Percentiles rank a stretch among this genome's conserved stretches.
Evolutionary conservation across 306 rosid species (phyloP).

Genomic region (Erythrophleum fordii): DNA sequence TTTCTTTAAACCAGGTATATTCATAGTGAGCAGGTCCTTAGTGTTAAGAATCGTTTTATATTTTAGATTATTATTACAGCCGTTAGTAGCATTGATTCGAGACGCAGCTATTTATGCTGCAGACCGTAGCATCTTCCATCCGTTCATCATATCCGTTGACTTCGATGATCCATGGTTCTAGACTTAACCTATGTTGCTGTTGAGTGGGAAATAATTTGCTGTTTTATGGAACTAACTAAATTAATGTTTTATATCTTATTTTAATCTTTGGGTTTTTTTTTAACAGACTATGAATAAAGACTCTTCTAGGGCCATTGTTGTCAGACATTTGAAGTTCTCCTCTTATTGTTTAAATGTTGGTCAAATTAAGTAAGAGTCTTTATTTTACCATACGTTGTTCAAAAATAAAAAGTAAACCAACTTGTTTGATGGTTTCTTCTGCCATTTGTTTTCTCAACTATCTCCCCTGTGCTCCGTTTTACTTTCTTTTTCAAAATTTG

Average conservation of each 20-base stretch:
- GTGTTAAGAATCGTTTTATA: background rate
- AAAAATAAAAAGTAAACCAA: background rate
- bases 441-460: background rate
- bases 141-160: background rate
- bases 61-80: background rate
- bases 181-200: background rate
- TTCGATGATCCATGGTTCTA: background rate
- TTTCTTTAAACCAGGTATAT: constrained; percentile 69
- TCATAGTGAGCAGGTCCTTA: background rate
- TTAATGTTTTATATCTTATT: background rate
- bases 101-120: background rate
- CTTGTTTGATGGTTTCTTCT: background rate
- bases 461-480: background rate
- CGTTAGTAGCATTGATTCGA: background rate
- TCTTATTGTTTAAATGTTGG: background rate
- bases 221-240: background rate
- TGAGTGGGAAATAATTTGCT: background rate
- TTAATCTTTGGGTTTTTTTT: background rate
- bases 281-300: background rate
- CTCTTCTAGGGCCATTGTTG: background rate
- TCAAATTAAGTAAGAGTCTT: background rate
- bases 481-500: background rate
- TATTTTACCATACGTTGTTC: background rate
- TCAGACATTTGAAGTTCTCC: background rate
- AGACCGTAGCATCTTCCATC: background rate